These are phyloP conservation scores for Blastocystis sp. DNA, from an alignment of 352 stramenopile species.

Conservation along the genomic window DNA sequence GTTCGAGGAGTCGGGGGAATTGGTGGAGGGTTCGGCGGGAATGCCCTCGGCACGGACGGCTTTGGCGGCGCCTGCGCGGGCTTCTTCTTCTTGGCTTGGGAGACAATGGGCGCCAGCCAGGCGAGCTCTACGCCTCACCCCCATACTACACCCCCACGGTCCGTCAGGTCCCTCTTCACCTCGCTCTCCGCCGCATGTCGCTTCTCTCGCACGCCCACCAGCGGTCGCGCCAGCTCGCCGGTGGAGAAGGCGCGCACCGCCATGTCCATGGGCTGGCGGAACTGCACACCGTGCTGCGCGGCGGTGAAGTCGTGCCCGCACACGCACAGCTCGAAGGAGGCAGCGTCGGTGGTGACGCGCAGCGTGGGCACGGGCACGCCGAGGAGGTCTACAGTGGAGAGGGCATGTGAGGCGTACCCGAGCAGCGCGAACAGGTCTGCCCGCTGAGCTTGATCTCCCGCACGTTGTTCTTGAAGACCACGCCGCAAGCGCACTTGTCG, in stretches of 20 bases:
- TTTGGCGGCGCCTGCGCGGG: too few species aligned
- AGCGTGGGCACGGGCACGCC: background rate
- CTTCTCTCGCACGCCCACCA: background rate
- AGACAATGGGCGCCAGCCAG: slow-evolving; percentile 33
- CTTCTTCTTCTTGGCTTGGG: background rate
- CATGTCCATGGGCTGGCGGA: background rate
- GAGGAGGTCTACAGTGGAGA: slow-evolving; percentile 13
- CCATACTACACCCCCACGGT: background rate
- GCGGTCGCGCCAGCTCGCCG: background rate
- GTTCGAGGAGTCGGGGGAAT: too few species aligned
- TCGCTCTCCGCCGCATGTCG: background rate
- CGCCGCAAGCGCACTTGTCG: background rate
- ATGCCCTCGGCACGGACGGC: background rate
- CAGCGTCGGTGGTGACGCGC: background rate
- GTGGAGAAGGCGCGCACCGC: background rate
- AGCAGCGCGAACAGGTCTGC: background rate
- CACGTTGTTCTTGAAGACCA: background rate
- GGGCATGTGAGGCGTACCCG: background rate
- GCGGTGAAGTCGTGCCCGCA: background rate
- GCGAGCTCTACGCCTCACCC: slow-evolving; percentile 23
- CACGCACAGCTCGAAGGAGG: slow-evolving; percentile 1
- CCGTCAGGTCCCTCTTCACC: background rate
- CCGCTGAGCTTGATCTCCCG: background rate
- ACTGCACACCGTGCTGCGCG: background rate
- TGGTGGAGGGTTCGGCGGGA: background rate